Conservation (phyloP, 257 asterid genomes). For the Coffea eugenioides region DNA sequence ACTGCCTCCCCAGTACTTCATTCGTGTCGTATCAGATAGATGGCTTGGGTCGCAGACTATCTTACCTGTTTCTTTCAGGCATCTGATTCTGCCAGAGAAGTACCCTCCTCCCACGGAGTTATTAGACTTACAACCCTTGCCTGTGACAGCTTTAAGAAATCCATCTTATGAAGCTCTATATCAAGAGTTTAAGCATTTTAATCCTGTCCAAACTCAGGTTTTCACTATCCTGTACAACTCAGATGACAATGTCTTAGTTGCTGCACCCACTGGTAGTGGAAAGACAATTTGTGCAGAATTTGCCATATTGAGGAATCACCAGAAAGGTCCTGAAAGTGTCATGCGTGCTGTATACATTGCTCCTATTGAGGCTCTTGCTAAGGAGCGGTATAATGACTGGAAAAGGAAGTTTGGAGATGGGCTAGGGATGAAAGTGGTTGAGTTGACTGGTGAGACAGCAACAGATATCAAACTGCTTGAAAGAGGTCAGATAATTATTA, state of each 20-base stretch:
- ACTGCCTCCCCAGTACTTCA: conserved; percentile 42
- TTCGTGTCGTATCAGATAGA: conserved; percentile 39
- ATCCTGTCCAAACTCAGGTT: conserved; percentile 50
- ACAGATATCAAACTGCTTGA: conserved; percentile 38
- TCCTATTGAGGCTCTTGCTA: conserved; percentile 46
- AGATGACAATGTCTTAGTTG: conserved; percentile 44
- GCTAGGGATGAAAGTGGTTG: conserved; percentile 43
- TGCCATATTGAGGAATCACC: conserved; percentile 41
- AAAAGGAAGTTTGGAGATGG: conserved; percentile 38
- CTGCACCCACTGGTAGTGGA: conserved; percentile 53
- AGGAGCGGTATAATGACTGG: conserved; percentile 39
- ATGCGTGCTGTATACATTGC: conserved; percentile 47
- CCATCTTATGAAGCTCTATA: conserved; percentile 38
- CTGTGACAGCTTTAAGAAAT: conserved; percentile 41
- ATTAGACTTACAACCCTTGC: conserved; percentile 46
- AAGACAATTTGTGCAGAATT: conserved; percentile 47
- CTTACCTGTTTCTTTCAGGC: conserved; percentile 43
- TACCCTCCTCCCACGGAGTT: conserved; percentile 48
- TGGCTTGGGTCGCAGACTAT: conserved; percentile 44
- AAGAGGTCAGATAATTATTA: conserved; percentile 37
- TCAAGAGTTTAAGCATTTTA: conserved; percentile 40
- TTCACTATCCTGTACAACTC: conserved; percentile 42
- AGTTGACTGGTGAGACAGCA: conserved; percentile 41
- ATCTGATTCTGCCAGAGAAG: conserved; percentile 43
- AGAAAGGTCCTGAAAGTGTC: conserved; percentile 30